A percentile compares a stretch with the other conserved stretches of the same genome.
These are phyloP conservation scores for Solanum bulbocastanum DNA, from an alignment of 257 asterid species.

Conservation along the genomic window DNA sequence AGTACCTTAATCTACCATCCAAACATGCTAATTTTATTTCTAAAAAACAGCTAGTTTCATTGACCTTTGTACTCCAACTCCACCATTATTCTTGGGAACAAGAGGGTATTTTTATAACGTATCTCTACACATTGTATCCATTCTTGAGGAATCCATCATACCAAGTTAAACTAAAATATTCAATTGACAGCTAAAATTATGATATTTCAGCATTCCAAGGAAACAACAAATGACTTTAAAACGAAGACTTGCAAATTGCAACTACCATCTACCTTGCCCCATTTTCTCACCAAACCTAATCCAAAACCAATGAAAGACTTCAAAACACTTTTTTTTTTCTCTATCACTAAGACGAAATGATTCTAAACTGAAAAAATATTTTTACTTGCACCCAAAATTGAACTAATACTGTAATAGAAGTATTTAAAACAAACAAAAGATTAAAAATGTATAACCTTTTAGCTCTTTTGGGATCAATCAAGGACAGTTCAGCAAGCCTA, in stretches of 20 bases:
- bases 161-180: background rate
- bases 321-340: background rate
- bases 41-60: background rate
- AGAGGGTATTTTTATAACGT: background rate
- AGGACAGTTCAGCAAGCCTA: conserved; percentile 64
- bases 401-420: background rate
- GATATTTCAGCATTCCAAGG: background rate
- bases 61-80: background rate
- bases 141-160: background rate
- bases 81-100: background rate
- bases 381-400: background rate
- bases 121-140: background rate
- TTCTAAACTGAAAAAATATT: background rate
- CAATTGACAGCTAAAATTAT: background rate
- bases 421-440: background rate
- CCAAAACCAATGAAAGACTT: background rate
- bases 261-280: background rate
- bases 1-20: background rate
- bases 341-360: background rate
- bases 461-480: conserved; percentile 90
- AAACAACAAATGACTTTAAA: background rate
- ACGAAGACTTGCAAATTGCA: background rate
- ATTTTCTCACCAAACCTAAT: background rate
- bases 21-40: background rate
- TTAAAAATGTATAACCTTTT: conserved; percentile 45